A percentile compares a stretch with the other conserved stretches of the same genome.
Evolutionary conservation across 164 flowering plant genomes (phyloP).

Genomic region (Stephania yunnanensis): DNA sequence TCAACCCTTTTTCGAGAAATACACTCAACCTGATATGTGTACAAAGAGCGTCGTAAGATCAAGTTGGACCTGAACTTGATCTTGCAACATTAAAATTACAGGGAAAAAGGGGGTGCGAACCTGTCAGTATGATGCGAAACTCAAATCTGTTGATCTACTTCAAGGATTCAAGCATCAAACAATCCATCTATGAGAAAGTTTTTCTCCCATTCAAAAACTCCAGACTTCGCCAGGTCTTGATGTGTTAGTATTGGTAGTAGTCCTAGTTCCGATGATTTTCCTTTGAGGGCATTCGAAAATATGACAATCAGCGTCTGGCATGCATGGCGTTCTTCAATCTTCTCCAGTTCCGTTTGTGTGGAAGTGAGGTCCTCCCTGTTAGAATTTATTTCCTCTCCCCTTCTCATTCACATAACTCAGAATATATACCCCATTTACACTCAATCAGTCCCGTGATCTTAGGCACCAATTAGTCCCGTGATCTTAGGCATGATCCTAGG

Average conservation of each 20-base stretch:
- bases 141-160: background rate
- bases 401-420: no score
- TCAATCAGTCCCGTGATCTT: no score
- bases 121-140: background rate
- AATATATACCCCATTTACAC: no score
- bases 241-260: slow-evolving; percentile 18
- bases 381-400: no score
- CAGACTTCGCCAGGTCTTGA: slow-evolving; percentile 25
- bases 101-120: background rate
- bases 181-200: background rate
- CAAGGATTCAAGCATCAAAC: background rate
- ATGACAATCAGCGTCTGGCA: slow-evolving; percentile 46
- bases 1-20: no score
- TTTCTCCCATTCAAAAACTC: slow-evolving; percentile 5
- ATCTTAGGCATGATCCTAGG: no score
- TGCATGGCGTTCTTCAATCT: slow-evolving; percentile 58
- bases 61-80: background rate
- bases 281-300: slow-evolving; percentile 37
- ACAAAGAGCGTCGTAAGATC: background rate
- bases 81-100: background rate
- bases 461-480: no score
- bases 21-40: no score
- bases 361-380: slow-evolving; percentile 47
- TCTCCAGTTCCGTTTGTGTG: slow-evolving; percentile 31
- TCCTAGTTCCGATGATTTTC: slow-evolving; percentile 20